Conservation (phyloP, 345 rosid genomes). For the Populus davidiana region DNA sequence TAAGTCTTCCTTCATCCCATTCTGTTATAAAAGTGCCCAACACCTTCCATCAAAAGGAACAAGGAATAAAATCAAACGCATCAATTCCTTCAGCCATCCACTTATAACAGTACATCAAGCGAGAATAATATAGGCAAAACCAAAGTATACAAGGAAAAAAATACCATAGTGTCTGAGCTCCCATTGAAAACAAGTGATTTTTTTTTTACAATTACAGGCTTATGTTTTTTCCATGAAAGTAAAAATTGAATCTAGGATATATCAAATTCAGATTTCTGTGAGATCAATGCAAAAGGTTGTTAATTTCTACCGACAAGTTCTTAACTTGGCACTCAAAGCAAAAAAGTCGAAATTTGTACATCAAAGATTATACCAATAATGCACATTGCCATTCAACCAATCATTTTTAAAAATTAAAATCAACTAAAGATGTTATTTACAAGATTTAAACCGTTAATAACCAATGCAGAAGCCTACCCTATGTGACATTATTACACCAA, state of each 20-base stretch:
- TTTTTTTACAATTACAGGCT: background rate
- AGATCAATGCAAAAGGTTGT: background rate
- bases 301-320: background rate
- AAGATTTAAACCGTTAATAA: background rate
- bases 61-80: background rate
- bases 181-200: background rate
- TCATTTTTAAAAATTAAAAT: no score
- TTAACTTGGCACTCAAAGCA: background rate
- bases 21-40: constrained; percentile 87
- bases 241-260: background rate
- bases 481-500: background rate
- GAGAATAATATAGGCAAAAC: background rate
- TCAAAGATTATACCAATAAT: background rate
- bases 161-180: background rate
- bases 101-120: background rate
- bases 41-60: constrained; percentile 45
- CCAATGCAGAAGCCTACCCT: background rate
- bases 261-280: background rate
- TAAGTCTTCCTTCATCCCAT: constrained; percentile 67
- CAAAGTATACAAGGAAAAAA: background rate
- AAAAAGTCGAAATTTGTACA: background rate
- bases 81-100: background rate
- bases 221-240: background rate
- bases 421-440: background rate
- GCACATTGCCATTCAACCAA: background rate